Percentiles rank a stretch among this genome's conserved stretches.
Conservation (phyloP, 140 eudicot species). For the Anethum foeniculum region DNA sequence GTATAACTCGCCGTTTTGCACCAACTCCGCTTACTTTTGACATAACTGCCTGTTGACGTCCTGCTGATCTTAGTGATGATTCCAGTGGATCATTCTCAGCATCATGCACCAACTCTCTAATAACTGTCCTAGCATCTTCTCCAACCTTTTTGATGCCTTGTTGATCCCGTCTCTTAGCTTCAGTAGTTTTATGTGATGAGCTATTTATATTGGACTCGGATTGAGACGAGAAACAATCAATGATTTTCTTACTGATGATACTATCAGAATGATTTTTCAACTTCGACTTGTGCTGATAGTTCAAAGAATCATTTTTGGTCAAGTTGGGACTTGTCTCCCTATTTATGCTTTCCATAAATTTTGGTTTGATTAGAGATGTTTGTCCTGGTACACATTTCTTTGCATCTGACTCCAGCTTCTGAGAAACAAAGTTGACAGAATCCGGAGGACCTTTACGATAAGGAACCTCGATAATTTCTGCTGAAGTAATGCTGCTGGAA, state of each 20-base stretch:
- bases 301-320: conserved; percentile 10
- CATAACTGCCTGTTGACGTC: conserved; percentile 36
- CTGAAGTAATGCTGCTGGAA: conserved; percentile 6
- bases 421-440: conserved; percentile 15
- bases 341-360: conserved; percentile 21
- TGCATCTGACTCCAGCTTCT: conserved; percentile 26
- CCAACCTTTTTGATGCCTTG: conserved; percentile 26
- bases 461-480: conserved; percentile 5
- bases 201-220: conserved; percentile 21
- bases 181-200: conserved; percentile 20
- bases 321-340: conserved; percentile 15
- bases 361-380: conserved; percentile 23
- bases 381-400: conserved; percentile 16
- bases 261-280: conserved; percentile 25
- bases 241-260: conserved; percentile 17
- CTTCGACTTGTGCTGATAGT: conserved; percentile 22
- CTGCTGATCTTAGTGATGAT: conserved; percentile 57
- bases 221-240: conserved; percentile 17
- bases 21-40: conserved; percentile 38
- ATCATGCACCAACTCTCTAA: conserved; percentile 54
- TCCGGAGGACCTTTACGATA: conserved; percentile 10
- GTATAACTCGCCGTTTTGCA: conserved; percentile 80
- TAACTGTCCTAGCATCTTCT: conserved; percentile 27
- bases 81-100: conserved; percentile 75
- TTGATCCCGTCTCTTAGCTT: conserved; percentile 14